Conservation (phyloP, 2,329 filamentous ascomycete genomes). For the Trichophyton verrucosum region DNA sequence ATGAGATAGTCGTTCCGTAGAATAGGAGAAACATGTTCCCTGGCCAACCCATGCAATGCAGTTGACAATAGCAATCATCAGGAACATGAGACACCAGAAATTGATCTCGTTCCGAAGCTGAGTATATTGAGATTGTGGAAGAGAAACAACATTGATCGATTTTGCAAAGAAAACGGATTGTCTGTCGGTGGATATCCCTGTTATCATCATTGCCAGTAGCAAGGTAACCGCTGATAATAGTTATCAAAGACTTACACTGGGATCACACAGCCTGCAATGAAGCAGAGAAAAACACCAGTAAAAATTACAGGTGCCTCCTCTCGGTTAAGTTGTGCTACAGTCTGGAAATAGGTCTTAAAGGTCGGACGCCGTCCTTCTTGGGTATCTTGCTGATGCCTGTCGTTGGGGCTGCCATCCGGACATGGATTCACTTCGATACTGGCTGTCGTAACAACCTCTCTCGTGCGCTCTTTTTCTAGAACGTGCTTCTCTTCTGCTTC, state of each 20-base stretch:
- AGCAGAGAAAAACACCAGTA: slow-evolving; percentile 38
- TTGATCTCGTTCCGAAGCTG: slow-evolving; percentile 57
- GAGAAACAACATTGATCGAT: slow-evolving; percentile 59
- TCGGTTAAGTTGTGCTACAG: not conserved
- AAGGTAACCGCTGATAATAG: not conserved
- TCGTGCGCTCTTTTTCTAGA: not conserved
- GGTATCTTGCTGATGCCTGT: not conserved
- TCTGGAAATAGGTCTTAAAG: not conserved
- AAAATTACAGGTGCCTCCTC: not conserved
- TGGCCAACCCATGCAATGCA: slow-evolving; percentile 57
- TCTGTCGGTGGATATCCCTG: slow-evolving; percentile 29
- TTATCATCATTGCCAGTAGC: not conserved
- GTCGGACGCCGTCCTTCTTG: not conserved
- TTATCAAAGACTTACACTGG: slow-evolving; percentile 66
- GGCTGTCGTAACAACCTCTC: not conserved
- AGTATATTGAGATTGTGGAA: slow-evolving; percentile 40
- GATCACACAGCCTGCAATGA: slow-evolving; percentile 61
- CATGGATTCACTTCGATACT: not conserved
- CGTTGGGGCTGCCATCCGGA: not conserved
- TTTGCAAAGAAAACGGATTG: slow-evolving; percentile 64
- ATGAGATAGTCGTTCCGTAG: slow-evolving; percentile 48
- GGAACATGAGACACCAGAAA: slow-evolving; percentile 82
- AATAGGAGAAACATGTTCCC: slow-evolving; percentile 65
- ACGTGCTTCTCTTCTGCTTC: slow-evolving; percentile 8
- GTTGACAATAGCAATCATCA: slow-evolving; percentile 65